A percentile compares a stretch with the other conserved stretches of the same genome.
Conservation (phyloP, 31 red algal species). For the Endocladia muricata region DNA sequence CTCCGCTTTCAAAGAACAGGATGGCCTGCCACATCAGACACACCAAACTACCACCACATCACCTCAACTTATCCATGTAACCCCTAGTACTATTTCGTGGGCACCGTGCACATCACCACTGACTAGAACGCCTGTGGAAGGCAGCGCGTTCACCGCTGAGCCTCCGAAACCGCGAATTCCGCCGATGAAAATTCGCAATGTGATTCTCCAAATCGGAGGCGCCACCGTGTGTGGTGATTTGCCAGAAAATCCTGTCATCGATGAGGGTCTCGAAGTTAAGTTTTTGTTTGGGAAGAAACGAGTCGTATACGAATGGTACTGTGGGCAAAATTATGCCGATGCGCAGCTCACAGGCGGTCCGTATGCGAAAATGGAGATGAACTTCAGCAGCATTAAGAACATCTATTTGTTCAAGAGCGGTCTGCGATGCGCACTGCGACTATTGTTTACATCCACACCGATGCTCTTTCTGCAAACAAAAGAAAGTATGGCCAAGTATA, state of each 20-base stretch:
- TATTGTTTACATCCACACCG: slow-evolving; percentile 24
- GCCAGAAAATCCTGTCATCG: slow-evolving; percentile 28
- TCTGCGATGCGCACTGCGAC: slow-evolving; percentile 17
- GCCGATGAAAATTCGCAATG: slow-evolving; percentile 45
- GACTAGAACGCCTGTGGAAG: background rate
- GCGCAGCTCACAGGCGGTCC: slow-evolving; percentile 52
- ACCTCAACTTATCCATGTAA: slow-evolving; percentile 27
- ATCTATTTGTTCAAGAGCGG: slow-evolving; percentile 19
- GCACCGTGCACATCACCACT: slow-evolving; percentile 24
- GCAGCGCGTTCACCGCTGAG: background rate
- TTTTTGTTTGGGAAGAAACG: slow-evolving; percentile 76
- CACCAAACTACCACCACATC: too few relatives aligned
- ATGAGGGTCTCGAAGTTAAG: slow-evolving; percentile 65
- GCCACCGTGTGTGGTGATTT: slow-evolving; percentile 23
- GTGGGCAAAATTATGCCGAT: slow-evolving; percentile 31
- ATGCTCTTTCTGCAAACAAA: slow-evolving; percentile 46
- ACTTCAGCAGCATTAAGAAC: slow-evolving; percentile 18
- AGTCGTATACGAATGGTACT: slow-evolving; percentile 72
- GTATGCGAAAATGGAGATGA: slow-evolving; percentile 69
- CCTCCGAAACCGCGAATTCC: slow-evolving; percentile 18
- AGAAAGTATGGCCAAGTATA: slow-evolving; percentile 66
- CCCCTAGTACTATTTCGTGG: slow-evolving; percentile 41
- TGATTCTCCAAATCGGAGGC: slow-evolving; percentile 10
- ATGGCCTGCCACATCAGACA: too few relatives aligned
- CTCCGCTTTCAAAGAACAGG: too few relatives aligned